Percentiles rank a stretch among this genome's conserved stretches.
These are phyloP conservation scores for Fistulifera solaris DNA, from an alignment of 108 stramenopile genomes.

Conservation along the genomic window DNA sequence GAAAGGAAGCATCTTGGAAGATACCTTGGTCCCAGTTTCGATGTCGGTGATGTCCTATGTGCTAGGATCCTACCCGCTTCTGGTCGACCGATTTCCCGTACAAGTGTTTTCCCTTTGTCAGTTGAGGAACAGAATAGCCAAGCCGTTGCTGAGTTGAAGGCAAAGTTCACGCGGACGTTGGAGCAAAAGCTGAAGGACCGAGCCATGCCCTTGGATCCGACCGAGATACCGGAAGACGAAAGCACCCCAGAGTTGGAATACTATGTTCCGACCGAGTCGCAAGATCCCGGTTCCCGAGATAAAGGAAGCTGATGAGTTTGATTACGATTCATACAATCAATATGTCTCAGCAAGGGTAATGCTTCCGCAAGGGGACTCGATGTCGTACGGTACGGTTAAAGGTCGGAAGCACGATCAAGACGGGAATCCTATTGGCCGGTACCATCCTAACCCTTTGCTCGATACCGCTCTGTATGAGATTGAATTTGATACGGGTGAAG, in stretches of 20 bases:
- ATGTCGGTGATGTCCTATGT: slow-evolving; percentile 10
- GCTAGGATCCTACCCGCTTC: slow-evolving; percentile 14
- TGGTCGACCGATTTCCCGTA: slow-evolving; percentile 7
- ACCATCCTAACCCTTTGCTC: slow-evolving; percentile 30
- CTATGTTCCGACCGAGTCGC: not conserved
- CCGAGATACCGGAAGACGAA: not conserved
- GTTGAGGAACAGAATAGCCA: slow-evolving; percentile 3
- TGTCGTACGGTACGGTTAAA: slow-evolving; percentile 17
- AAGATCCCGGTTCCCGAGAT: not conserved
- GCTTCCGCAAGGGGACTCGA: slow-evolving; percentile 14
- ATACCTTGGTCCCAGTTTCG: slow-evolving; percentile 17
- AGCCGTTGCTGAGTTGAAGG: not conserved
- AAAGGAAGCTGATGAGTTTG: slow-evolving; percentile 10
- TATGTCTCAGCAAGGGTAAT: slow-evolving; percentile 15
- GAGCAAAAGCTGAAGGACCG: not conserved
- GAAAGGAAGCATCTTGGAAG: slow-evolving; percentile 14
- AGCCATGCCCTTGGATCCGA: not conserved
- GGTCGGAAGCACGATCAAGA: slow-evolving; percentile 19
- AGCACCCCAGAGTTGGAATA: not conserved
- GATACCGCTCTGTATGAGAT: slow-evolving; percentile 29
- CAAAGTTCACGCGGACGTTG: not conserved
- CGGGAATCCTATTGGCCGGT: slow-evolving; percentile 21
- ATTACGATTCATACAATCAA: slow-evolving; percentile 11
- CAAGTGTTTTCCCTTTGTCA: slow-evolving; percentile 5
- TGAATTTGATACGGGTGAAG: slow-evolving; percentile 24